Base-by-base conservation (phyloP, 306 rosid species). In the Medicago arabica region DNA sequence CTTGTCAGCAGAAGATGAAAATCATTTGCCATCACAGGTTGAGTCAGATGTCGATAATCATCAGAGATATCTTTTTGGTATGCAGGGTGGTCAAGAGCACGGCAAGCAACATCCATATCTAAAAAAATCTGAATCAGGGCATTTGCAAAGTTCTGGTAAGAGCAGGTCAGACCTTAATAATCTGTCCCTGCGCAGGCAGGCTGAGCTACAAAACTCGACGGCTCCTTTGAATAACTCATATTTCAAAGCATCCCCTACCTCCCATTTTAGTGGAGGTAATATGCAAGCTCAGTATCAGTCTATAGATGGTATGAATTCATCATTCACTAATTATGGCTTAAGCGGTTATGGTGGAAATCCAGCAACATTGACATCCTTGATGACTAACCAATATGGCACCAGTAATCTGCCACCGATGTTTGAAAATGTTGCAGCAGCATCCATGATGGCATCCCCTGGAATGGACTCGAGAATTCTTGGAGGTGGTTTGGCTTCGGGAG, bases 321-420 rank as follows among this genome's bases (percentile, higher is more conserved):
- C 96, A 67, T 90, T 84, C 78, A 60, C 86, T 68, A 89, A 87
- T 86, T 89, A 89, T 69, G 92, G 92, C 69, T 16, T 87, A 67
- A 75, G 90, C 72, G 97, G 93, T 21, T 92, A 89, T 74, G 80
- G 89, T 14, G 85, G 89, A 75, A 92, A 88, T 89, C 96, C 95
- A 8, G 87, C 95, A 8, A 87, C 93, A 19, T 63, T 88, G 80
- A 82, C 89, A 10, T 83, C 97, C 76, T 74, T 91, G 93, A 89
- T 94, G 97, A 84, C 93, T 41, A 89, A 80, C 86, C 98, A 94
- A 82, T 84, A 89, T 46, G 93, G 98, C 41, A 77, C 89, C 9
- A 82, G 85, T 81, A 91, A 88, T 85, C 73, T 91, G 70, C 96
- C 97, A 21, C 90, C 90, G 7, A 75, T 92, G 54, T 91, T 74